phyloP scores from a whole-genome alignment of 108 stramenopile genomes.

The Stephanodiscus minutulus region DNA sequence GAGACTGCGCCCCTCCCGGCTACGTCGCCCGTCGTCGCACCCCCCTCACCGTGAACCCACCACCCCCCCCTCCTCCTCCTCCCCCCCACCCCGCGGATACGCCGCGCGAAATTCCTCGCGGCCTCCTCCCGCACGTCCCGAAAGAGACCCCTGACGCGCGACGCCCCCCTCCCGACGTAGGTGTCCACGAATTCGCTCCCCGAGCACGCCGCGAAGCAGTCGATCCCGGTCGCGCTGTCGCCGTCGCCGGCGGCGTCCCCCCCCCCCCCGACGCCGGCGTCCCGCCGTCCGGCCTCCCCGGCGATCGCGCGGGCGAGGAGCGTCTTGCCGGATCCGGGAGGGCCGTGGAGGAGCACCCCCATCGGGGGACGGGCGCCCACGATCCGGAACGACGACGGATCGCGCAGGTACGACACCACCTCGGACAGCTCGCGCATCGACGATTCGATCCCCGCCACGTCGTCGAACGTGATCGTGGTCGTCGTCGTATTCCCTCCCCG shows the following conservation, averaged over 20 bases:
- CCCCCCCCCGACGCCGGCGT: not conserved
- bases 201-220: constrained; percentile 75
- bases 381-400: constrained; percentile 56
- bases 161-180: constrained; percentile 90
- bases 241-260: constrained; percentile 9
- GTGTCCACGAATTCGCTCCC: constrained; percentile 85
- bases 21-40: not conserved
- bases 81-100: constrained; percentile 12
- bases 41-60: not conserved
- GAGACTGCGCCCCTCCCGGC: not conserved
- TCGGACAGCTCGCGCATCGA: constrained; percentile 84
- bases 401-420: constrained; percentile 71
- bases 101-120: constrained; percentile 23
- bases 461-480: constrained; percentile 68
- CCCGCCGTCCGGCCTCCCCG: constrained; percentile 57
- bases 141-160: constrained; percentile 88
- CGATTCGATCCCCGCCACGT: constrained; percentile 92
- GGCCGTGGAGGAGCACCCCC: constrained; percentile 83
- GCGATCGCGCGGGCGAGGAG: constrained; percentile 79
- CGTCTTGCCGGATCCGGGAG: constrained; percentile 85
- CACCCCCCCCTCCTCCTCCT: not conserved
- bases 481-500: constrained; percentile 3
- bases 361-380: constrained; percentile 71
- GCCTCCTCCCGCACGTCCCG: constrained; percentile 62
- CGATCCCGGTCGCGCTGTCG: constrained; percentile 41